These are phyloP conservation scores for Clohesyomyces aquaticus DNA, from an alignment of 495 filamentous ascomycete genomes.

Conservation along the genomic window DNA sequence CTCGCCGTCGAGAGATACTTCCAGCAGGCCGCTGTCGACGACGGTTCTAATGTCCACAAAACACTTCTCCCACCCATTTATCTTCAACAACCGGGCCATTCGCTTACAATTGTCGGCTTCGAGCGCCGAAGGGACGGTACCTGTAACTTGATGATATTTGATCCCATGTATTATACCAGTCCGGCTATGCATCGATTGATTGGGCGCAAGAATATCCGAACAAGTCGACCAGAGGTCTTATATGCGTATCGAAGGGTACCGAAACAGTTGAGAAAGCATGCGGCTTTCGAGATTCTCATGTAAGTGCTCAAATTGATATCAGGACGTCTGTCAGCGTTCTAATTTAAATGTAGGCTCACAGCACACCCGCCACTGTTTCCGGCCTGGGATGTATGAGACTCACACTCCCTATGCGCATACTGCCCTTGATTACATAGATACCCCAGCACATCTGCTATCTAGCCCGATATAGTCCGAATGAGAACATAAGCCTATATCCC, in stretches of 20 bases:
- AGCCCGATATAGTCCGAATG: constrained; percentile 8
- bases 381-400: constrained; percentile 42
- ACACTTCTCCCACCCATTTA: constrained; percentile 84
- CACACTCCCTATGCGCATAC: not conserved
- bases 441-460: constrained; percentile 18
- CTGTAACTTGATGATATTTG: constrained; percentile 80
- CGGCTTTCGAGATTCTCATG: constrained; percentile 41
- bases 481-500: not conserved
- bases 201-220: constrained; percentile 44
- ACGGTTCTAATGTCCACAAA: constrained; percentile 58
- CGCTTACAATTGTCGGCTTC: constrained; percentile 87
- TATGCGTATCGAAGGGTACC: constrained; percentile 34
- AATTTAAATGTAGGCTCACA: constrained; percentile 27
- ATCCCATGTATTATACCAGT: constrained; percentile 81
- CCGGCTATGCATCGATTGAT: constrained; percentile 62
- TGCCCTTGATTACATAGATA: constrained; percentile 5
- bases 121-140: constrained; percentile 68
- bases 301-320: constrained; percentile 29
- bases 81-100: constrained; percentile 90
- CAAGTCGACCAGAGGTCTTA: constrained; percentile 33
- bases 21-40: constrained; percentile 47
- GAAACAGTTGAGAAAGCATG: constrained; percentile 31
- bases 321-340: not conserved
- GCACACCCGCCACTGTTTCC: constrained; percentile 38
- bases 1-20: constrained; percentile 77